phyloP scores from a whole-genome alignment of 441 rosid genomes.

The Sinapis alba region DNA sequence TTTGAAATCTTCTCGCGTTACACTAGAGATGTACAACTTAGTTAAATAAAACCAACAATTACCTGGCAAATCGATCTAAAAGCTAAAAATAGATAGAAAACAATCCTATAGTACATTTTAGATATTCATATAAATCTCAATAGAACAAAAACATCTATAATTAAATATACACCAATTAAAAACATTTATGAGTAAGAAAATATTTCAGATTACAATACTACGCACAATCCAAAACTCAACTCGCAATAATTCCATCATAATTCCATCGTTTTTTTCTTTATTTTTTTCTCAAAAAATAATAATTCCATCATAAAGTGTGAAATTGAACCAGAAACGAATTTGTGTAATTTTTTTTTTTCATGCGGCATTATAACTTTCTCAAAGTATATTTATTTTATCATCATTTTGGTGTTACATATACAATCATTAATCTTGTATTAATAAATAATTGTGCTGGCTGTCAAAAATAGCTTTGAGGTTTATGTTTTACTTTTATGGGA shows the following conservation, averaged over 20 bases:
- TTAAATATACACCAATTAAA: neutral
- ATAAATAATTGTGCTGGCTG: neutral
- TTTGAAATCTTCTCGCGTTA: neutral
- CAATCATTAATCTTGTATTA: neutral
- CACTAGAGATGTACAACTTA: neutral
- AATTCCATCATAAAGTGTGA: neutral
- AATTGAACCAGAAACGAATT: neutral
- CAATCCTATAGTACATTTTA: neutral
- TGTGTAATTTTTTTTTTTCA: neutral
- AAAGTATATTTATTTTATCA: neutral
- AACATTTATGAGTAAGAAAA: neutral
- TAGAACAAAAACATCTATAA: neutral
- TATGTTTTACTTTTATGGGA: neutral
- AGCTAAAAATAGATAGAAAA: neutral
- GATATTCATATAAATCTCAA: neutral
- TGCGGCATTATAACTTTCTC: neutral
- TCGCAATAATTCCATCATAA: neutral
- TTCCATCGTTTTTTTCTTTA: no score
- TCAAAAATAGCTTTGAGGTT: conserved; percentile 2
- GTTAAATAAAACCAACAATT: neutral
- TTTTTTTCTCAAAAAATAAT: no score
- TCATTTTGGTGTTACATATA: neutral
- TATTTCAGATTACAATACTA: neutral
- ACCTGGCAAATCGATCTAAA: neutral
- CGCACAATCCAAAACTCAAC: neutral